Percentiles rank a stretch among this genome's conserved stretches.
Evolutionary conservation across 176 grass and related monocot genomes (phyloP).

Genomic region (Oryza longistaminata): DNA sequence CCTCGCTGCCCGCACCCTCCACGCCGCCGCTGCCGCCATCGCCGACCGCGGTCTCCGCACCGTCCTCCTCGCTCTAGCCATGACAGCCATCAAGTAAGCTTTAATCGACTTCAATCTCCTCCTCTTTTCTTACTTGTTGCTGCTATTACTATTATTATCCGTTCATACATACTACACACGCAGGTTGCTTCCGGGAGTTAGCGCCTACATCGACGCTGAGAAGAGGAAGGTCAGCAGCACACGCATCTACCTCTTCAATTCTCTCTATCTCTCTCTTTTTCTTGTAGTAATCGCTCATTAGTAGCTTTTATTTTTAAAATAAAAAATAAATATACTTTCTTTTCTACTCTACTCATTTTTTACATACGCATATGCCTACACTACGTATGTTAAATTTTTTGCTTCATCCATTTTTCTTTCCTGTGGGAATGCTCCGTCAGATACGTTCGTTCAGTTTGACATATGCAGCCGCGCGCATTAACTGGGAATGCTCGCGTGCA

Average conservation of each 20-base stretch:
- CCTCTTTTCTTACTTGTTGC: no score
- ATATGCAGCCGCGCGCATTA: background rate
- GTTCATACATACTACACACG: background rate
- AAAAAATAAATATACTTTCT: no score
- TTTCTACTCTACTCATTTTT: no score
- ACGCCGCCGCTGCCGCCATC: conserved; percentile 42
- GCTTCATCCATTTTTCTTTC: no score
- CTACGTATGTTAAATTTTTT: no score
- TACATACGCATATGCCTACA: no score
- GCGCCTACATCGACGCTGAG: conserved; percentile 69
- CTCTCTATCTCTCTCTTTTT: background rate
- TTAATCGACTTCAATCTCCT: conserved; percentile 9
- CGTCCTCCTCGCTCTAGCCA: conserved; percentile 50
- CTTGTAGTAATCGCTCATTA: no score
- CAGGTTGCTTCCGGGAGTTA: conserved; percentile 81
- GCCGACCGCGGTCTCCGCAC: conserved; percentile 58
- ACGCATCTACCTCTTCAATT: background rate
- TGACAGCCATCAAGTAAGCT: conserved; percentile 67
- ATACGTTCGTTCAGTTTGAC: background rate
- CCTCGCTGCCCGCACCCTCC: conserved; percentile 56
- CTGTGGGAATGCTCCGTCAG: no score
- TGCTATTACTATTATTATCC: background rate
- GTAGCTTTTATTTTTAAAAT: no score
- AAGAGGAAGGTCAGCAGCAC: conserved; percentile 75
- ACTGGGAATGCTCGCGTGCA: background rate